Percentiles rank a stretch among this genome's conserved stretches.
These are phyloP conservation scores for Blepharisma stoltei DNA, from an alignment of 73 alveolate species.

Conservation along the genomic window DNA sequence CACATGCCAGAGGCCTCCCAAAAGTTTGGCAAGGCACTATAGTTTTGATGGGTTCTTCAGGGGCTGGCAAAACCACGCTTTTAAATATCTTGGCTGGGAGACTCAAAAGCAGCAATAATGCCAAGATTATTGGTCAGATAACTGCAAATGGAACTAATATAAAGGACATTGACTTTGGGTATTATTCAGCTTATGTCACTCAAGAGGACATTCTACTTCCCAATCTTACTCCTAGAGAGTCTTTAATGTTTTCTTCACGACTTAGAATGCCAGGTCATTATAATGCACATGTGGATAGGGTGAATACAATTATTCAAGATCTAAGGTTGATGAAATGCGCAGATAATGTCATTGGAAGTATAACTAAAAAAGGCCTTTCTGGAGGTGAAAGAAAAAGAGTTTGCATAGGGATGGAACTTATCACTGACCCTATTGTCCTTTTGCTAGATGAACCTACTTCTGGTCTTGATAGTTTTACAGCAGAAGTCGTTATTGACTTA, in stretches of 20 bases:
- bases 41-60: conserved; percentile 59
- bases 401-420: conserved; percentile 58
- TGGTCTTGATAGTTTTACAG: conserved; percentile 49
- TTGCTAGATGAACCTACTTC: conserved; percentile 61
- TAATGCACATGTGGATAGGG: background rate
- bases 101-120: conserved; percentile 9
- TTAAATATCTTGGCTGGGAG: conserved; percentile 48
- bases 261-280: conserved; percentile 30
- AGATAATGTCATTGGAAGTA: conserved; percentile 50
- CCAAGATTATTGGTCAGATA: conserved; percentile 28
- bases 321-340: conserved; percentile 54
- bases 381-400: conserved; percentile 60
- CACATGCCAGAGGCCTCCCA: too few species aligned
- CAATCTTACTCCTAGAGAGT: conserved; percentile 59
- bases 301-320: conserved; percentile 41
- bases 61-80: conserved; percentile 73
- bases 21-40: too few species aligned
- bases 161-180: conserved; percentile 29
- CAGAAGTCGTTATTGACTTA: conserved; percentile 39
- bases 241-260: conserved; percentile 59
- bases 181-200: conserved; percentile 58
- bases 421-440: conserved; percentile 47
- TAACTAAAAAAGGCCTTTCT: conserved; percentile 43
- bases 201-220: conserved; percentile 65
- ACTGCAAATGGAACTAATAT: conserved; percentile 33